Base-by-base conservation (phyloP, 2,329 filamentous ascomycete species). In the Neopestalotiopsis clavispora region DNA sequence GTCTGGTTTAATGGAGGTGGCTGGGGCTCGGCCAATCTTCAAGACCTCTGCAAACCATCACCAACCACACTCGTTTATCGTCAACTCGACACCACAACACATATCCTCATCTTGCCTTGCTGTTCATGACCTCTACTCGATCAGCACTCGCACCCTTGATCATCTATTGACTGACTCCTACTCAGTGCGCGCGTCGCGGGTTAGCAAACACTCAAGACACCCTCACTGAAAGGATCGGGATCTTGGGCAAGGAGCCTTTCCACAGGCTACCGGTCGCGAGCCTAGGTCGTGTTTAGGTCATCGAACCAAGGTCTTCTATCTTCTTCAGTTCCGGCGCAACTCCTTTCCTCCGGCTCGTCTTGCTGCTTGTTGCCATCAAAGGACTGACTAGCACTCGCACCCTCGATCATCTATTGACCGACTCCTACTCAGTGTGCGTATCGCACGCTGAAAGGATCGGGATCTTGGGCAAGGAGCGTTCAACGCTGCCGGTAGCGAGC, bases 201-300 rank as follows among this genome's bases (percentile, higher is more conserved):
- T 52, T 62, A 63, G 49, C 64, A 20, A 64, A n/a, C 61, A 64
- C n/a, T 32, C 67, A 30, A 69, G 67, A 38, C 67, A 56, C 67
- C n/a, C 52, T 66, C 67, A 63, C 34, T 56, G 67, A 69, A 69
- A 69, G 67, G 67, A 69, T 65, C 59, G 60, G 67, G 67, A 69
- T 69, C 67, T 66, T 66, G 67, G 67, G 67, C 42, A 69, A 69
- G 62, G 57, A 63, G 65, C 64, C 67, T 59, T 52, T 28, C 23
- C 52, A 30, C 66, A n/a, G 66, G 66, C 60, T 49, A 45, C 60
- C 66, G 66, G 66, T 64, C 45, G 66, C 66, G 60, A 68, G 66
- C 66, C 66, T 68, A 52, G 66, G 66, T 65, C 49, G 66, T 40
- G 59, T 68, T 63, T 23, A n/a, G 14, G 59, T 10, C 45, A 42